Base-by-base conservation (phyloP, 306 rosid genomes). In the cucumber (Cucumis sativus) region DNA sequence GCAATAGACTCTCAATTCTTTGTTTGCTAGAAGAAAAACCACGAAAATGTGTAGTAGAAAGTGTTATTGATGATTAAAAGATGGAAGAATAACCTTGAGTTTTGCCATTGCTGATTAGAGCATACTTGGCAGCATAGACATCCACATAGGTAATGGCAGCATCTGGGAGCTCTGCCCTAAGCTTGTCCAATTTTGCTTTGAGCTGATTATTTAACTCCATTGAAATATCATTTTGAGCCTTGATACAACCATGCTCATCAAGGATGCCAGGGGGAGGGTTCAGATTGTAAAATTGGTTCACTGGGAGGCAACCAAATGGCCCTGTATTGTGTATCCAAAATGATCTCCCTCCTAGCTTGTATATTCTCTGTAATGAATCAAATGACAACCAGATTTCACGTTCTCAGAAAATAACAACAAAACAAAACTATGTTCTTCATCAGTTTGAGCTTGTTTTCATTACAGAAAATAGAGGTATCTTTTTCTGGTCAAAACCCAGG, bases 261-360 rank as follows among this genome's bases (percentile, higher is more conserved):
- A 87, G 77, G 77, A 61, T 87, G 60, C 93, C 96, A 4, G 85
- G 78, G 3, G 94, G 83, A 15, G 89, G 79, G 83, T 84, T 86
- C 16, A 83, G 92, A 71, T 49, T 89, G 90, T 93, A 91, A 88
- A 90, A 91, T 8, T 79, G 86, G 69, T 88, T 82, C 58, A 93
- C 84, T 9, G 98, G 97, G 78, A 91, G 73, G 75, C 97, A 93
- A 18, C 98, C 98, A 77, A 91, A 63, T 1, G 98, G 98, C n/a
- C 92, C 91, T 16, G 97, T 93, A 81, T 91, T 93, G 88, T 91
- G 98, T 78, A 93, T 83, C 98, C 98, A 94, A 67, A 94, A 94
- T 45, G 88, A 16, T 86, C 96, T 87, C 61, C 98, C 98, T 35
- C 94, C 97, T 86, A 82, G 87, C 63, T 85, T 10, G 58, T 90